Percentiles rank a stretch among this genome's conserved stretches.
These are phyloP conservation scores for Potentilla sterilis DNA, from an alignment of 306 rosid genomes.

Conservation along the genomic window DNA sequence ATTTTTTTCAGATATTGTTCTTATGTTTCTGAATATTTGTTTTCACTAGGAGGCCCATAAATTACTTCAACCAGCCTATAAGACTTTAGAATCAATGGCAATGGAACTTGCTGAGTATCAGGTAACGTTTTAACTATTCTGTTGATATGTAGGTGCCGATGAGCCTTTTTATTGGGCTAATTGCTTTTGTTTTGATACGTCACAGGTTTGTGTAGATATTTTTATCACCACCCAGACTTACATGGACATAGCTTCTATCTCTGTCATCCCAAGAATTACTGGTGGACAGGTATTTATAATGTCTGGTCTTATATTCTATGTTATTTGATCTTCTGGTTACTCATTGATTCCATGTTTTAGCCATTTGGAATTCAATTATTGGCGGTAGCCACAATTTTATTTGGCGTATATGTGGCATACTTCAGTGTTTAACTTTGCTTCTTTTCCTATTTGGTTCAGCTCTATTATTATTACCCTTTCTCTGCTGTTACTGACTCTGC, in stretches of 20 bases:
- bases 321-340: background rate
- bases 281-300: conserved; percentile 79
- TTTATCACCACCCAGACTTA: conserved; percentile 85
- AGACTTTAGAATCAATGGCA: conserved; percentile 78
- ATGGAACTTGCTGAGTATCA: conserved; percentile 90
- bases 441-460: conserved; percentile 43
- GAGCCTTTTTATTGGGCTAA: conserved; percentile 23
- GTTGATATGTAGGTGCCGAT: conserved; percentile 21
- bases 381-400: background rate
- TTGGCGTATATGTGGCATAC: background rate
- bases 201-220: conserved; percentile 90
- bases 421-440: background rate
- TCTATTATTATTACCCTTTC: conserved; percentile 89
- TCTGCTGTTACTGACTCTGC: conserved; percentile 91
- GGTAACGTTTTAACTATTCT: conserved; percentile 40
- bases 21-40: background rate
- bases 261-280: conserved; percentile 82
- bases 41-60: conserved; percentile 79
- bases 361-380: background rate
- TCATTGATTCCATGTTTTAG: background rate
- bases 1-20: background rate
- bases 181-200: conserved; percentile 27
- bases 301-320: background rate
- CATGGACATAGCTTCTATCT: conserved; percentile 82
- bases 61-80: conserved; percentile 87